phyloP scores from a whole-genome alignment of 2,329 filamentous ascomycete species.

The Tympanopsis confertula region DNA sequence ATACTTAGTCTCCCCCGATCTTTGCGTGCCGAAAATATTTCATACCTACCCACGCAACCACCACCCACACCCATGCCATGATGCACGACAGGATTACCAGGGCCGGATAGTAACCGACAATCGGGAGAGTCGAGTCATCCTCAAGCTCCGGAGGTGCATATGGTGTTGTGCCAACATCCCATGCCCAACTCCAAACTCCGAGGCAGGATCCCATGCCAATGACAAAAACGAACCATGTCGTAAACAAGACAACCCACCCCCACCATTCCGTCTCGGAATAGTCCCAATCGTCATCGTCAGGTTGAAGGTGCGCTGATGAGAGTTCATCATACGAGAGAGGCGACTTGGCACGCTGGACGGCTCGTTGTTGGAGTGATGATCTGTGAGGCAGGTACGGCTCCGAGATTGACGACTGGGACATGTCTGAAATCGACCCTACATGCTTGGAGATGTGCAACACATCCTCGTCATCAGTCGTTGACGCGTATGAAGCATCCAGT shows the following conservation, averaged over 20 bases:
- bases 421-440: conserved; percentile 27
- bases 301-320: conserved; percentile 32
- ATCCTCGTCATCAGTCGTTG: conserved; percentile 30
- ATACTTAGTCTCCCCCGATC: conserved; percentile 62
- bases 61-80: conserved; percentile 99
- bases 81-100: conserved; percentile 85
- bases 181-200: conserved; percentile 95
- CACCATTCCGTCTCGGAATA: conserved; percentile 95
- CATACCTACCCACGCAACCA: conserved; percentile 96
- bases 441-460: conserved; percentile 48
- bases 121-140: conserved; percentile 86
- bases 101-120: conserved; percentile 93
- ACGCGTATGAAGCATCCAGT: conserved; percentile 49
- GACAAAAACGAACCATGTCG: conserved; percentile 93
- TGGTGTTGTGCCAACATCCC: conserved; percentile 93
- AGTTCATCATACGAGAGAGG: conserved; percentile 44
- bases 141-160: conserved; percentile 92
- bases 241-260: conserved; percentile 85
- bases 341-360: conserved; percentile 39
- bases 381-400: conserved; percentile 48
- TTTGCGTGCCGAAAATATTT: conserved; percentile 98
- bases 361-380: conserved; percentile 6
- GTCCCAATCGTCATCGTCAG: conserved; percentile 58
- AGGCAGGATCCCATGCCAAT: conserved; percentile 92
- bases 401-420: conserved; percentile 40